phyloP scores from a whole-genome alignment of 257 asterid species.

The Jaltomata sinuosa region DNA sequence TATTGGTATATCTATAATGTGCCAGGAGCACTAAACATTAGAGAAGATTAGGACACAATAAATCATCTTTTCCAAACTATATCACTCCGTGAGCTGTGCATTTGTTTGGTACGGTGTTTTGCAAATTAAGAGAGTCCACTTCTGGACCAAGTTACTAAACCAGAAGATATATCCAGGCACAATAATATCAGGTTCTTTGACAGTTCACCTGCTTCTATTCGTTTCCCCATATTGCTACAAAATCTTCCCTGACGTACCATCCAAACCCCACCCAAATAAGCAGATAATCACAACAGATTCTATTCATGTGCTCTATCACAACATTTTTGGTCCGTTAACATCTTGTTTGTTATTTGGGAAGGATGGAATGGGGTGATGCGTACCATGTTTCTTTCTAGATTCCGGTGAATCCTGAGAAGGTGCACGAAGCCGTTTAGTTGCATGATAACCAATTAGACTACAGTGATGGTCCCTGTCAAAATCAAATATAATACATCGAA shows the following conservation, averaged over 20 bases:
- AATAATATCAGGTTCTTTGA: background rate
- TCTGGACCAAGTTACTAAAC: background rate
- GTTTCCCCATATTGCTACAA: background rate
- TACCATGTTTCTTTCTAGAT: slow-evolving; percentile 18
- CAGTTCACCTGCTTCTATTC: background rate
- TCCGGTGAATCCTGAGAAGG: slow-evolving; percentile 18
- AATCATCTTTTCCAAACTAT: background rate
- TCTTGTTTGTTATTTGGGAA: slow-evolving; percentile 9
- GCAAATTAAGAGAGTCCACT: background rate
- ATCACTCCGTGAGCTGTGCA: background rate
- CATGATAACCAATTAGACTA: slow-evolving; percentile 65
- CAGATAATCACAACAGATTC: background rate
- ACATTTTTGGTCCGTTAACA: background rate
- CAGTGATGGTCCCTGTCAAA: slow-evolving; percentile 67
- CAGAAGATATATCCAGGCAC: background rate
- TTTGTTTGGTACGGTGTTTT: background rate
- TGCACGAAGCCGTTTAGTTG: slow-evolving; percentile 24
- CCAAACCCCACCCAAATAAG: background rate
- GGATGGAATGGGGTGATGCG: slow-evolving; percentile 33
- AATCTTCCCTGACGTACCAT: background rate
- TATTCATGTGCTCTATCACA: background rate
- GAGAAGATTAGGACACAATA: background rate
- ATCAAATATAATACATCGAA: background rate
- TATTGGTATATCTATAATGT: background rate
- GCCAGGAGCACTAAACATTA: background rate